Conservation (phyloP, 441 rosid species). For the Arabidopsis lyrata region DNA sequence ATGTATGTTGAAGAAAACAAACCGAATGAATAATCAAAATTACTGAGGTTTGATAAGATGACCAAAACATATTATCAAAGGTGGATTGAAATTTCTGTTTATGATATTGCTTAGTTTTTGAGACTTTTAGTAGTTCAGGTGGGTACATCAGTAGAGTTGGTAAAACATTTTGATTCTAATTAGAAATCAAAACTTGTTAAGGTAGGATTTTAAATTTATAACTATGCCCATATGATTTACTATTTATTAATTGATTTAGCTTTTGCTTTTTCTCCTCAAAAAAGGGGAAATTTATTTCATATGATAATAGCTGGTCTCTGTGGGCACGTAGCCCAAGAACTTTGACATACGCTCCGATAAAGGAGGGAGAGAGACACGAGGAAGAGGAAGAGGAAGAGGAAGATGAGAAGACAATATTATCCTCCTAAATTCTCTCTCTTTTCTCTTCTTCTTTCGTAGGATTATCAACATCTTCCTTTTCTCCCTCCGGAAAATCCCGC, state of each 20-base stretch:
- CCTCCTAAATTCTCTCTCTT: slow-evolving; percentile 7
- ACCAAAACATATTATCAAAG: too few species aligned
- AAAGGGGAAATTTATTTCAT: neutral
- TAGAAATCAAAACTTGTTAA: neutral
- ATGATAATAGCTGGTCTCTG: neutral
- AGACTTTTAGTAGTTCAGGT: neutral
- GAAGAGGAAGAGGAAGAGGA: slow-evolving; percentile 32
- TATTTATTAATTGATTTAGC: neutral
- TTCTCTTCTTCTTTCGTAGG: slow-evolving; percentile 16
- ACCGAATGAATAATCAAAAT: neutral
- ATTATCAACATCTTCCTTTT: slow-evolving; percentile 1
- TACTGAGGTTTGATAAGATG: too few species aligned
- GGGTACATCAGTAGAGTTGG: slow-evolving; percentile 3
- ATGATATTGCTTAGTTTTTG: neutral
- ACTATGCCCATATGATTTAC: neutral
- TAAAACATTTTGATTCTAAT: slow-evolving; percentile 1
- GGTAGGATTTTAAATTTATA: neutral
- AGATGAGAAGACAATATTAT: slow-evolving; percentile 6
- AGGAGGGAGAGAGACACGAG: slow-evolving; percentile 24
- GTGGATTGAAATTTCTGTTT: neutral
- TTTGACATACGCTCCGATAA: slow-evolving; percentile 37
- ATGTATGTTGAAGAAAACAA: neutral
- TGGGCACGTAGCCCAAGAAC: slow-evolving; percentile 42
- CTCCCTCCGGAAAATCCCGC: slow-evolving; percentile 24
- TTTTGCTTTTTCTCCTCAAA: slow-evolving; percentile 2